Base-by-base conservation (phyloP, 2,329 filamentous ascomycete genomes). In the Ophiosphaerella narmari region DNA sequence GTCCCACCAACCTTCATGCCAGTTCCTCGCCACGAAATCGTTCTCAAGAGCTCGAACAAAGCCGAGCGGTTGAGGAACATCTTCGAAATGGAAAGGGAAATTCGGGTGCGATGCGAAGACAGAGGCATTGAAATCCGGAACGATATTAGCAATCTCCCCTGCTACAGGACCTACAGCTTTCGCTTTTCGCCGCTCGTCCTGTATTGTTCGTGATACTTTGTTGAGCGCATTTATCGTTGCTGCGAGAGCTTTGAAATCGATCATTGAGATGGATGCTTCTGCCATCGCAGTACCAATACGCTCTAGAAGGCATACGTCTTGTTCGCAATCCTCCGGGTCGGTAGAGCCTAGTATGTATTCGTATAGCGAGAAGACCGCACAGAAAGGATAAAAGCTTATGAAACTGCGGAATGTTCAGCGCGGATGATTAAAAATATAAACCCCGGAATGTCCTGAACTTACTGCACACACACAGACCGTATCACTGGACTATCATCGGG, bases 1-100 rank as follows among this genome's bases (percentile, higher is more conserved):
- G 51, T 70, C 63, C 67, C 65, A 70, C 65, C 63, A 67, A 14
- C 50, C 43, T 23, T 61, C 57, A 39, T 66, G 55, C 66, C 66
- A 70, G 21, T 66, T 70, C 11, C 60, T 47, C 8, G 53, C 53
- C n/a, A 65, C 58, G 29, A 69, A 60, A 23, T 69, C 66, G n/a
- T 51, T 67, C 33, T 70, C 67, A 26, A 70, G 39, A 1, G 66
- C 66, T 6, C 67, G 44, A 2, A 70, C 61, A 16, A 65, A 65
- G 2, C 54, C 59, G 4, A 62, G 48, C 6, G 66, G 59, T 39
- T 68, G 58, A n/a, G 60, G 54, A 13, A 56, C 56, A 12, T 56
- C 63, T 7, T 62, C 59, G 26, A 55, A 33, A 3, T 50, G 59
- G 36, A 54, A 44, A 6, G 55, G 40, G 8, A 63, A 59, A 14